These are phyloP conservation scores for Colletotrichum neosansevieriae DNA, from an alignment of 2,329 filamentous ascomycete genomes.

Conservation along the genomic window DNA sequence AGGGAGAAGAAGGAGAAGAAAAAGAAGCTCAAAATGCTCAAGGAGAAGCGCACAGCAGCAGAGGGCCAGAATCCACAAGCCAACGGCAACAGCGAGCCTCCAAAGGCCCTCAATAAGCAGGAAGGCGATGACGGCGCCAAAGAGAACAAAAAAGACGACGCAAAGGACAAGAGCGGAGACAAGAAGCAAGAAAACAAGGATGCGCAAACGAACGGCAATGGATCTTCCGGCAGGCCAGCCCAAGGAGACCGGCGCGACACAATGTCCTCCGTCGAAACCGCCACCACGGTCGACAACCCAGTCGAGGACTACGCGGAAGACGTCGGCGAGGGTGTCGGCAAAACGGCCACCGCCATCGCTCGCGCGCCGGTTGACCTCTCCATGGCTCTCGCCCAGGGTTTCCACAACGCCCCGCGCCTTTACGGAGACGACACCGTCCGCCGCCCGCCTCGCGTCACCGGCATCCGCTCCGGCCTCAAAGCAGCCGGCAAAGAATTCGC, in stretches of 20 bases:
- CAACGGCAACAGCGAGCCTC: constrained; percentile 31
- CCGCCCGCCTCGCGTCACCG: constrained; percentile 72
- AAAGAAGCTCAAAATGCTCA: constrained; percentile 54
- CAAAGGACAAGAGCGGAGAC: background rate
- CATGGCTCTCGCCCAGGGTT: constrained; percentile 74
- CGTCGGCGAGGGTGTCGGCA: constrained; percentile 63
- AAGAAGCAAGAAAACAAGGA: constrained; percentile 5
- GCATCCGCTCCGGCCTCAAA: constrained; percentile 71
- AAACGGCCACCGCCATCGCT: constrained; percentile 63
- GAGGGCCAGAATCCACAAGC: constrained; percentile 18
- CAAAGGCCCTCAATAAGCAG: background rate
- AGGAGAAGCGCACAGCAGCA: constrained; percentile 41
- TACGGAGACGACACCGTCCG: constrained; percentile 79
- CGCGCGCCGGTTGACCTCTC: constrained; percentile 71
- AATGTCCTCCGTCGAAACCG: constrained; percentile 38
- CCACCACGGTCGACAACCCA: constrained; percentile 43
- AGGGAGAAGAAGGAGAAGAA: constrained; percentile 64
- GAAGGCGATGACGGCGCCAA: constrained; percentile 1
- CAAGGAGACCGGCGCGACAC: constrained; percentile 40
- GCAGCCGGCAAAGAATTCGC: constrained; percentile 72
- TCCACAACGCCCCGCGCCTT: constrained; percentile 77
- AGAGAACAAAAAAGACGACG: constrained; percentile 7
- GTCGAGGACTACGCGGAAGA: constrained; percentile 61
- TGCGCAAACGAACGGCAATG: constrained; percentile 13
- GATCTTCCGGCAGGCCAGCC: constrained; percentile 17